Evolutionary conservation across 139 green algal species (phyloP).

Genomic region (Coccomyxa sp.): DNA sequence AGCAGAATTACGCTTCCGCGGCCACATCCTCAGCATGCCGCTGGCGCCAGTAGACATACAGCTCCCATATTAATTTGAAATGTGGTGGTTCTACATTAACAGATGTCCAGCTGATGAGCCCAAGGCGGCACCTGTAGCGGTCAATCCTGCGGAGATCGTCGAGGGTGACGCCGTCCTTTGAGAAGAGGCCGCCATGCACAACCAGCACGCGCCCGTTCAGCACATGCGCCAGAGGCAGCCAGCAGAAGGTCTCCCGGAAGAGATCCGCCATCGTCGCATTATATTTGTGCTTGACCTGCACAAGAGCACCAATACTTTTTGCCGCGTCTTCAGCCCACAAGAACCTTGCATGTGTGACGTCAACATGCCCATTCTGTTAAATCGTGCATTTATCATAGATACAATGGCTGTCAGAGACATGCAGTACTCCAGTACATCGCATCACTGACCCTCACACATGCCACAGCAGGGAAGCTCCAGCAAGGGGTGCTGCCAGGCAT

Average conservation of each 20-base stretch:
- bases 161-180: conserved; percentile 77
- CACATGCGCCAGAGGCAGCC: conserved; percentile 83
- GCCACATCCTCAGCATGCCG: too few species aligned
- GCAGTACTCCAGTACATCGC: not conserved
- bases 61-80: too few species aligned
- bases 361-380: not conserved
- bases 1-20: too few species aligned
- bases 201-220: conserved; percentile 84
- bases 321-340: not conserved
- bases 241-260: conserved; percentile 89
- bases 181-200: conserved; percentile 92
- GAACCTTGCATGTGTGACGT: too few species aligned
- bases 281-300: conserved; percentile 83
- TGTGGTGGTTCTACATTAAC: too few species aligned
- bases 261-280: conserved; percentile 76
- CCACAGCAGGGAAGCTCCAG: too few species aligned
- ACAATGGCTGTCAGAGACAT: not conserved
- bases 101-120: not conserved
- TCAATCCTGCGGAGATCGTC: conserved; percentile 85
- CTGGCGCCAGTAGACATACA: too few species aligned
- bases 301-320: not conserved
- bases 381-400: not conserved
- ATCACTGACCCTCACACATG: not conserved
- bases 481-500: not conserved
- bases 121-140: conserved; percentile 46